Evolutionary conservation across 495 filamentous ascomycete genomes (phyloP), one percentile per base, ranked within the genome.

Genomic region (Aspergillus kassunensis): DNA sequence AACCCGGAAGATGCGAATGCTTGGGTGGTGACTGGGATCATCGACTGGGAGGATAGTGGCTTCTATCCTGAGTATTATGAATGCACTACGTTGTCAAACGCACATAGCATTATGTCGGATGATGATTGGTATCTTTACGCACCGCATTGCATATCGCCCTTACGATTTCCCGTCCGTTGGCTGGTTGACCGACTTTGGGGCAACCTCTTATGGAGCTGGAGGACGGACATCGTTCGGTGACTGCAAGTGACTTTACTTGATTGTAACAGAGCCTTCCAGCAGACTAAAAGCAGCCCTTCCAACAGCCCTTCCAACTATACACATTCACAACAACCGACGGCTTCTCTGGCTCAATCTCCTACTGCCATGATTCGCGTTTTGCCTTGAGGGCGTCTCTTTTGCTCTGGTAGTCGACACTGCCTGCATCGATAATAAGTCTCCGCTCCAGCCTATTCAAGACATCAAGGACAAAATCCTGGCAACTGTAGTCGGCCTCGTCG

Each of bases 21-120:
- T 18, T 67, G 64, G 40, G 33, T 44, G n/a, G 36, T 69, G 34
- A 62, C 60, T 40, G 60, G 62, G 18, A 51, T 69, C 41, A 60
- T 71, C 46, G 62, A 71, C 50, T 71, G 62, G 68, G 66, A 70
- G 54, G 46, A 62, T 36, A 63, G 65, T 47, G 65, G 67, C 21
- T 70, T 69, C 42, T 70, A 72, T 54, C 65, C 63, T 27, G 44
- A 45, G 24, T 68, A 67, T 31, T 61, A 62, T 40, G 66, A 72
- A 55, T 66, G 50, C 30, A 58, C 55, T 31, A 59, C 64, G 18
- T 58, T 64, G 16, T 66, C 69, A n/a, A 58, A 58, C 20, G 58
- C 59, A 11, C 44, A 70, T 36, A 59, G 56, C 23, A 13, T 59
- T 20, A 40, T 50, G 24, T 60, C 69, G 23, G 62, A 60, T 18